Evolutionary conservation across 768 basidiomycete species (phyloP), one percentile per base, ranked within the genome.

Genomic region (Boletus coccyginus): DNA sequence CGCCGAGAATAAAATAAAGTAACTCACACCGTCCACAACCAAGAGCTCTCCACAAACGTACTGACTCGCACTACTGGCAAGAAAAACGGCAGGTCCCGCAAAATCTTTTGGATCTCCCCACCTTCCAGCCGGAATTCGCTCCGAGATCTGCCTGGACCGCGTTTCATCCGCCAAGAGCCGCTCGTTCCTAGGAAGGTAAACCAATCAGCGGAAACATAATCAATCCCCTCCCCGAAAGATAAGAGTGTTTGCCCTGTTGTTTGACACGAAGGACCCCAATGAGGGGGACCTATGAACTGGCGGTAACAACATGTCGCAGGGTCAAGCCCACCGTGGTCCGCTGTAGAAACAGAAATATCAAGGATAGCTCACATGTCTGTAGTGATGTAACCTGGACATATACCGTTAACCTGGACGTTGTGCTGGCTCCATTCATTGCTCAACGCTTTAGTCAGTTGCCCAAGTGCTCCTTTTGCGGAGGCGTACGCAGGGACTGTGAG

Each of bases 371-470:
- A 91, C 89, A 94, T 94, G 63, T 96, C 94, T 36, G 93, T 96
- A 29, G 82, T 81, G 64, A 95, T 87, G 72, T 94, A 94, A 33
- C 92, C 93, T 32, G 92, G 92, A 61, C 86, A 87, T 61, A 96
- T 90, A 24, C 81, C 88, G 67, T 95, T 94, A 17, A 95, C 92
- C 70, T 93, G 88, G 50, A 96, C 84, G 62, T 92, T 92, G 64
- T 90, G 82, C 65, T 81, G 80, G 57, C 90, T 88, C 94, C 94
- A 97, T 70, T 96, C 94, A 71, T 97, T 97, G 64, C 88, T 86
- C 65, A 96, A 82, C 3, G 93, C 88, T 73, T 94, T 94, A 29
- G 92, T 92, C 63, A 92, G 77, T 67, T 88, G 88, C 11, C 89
- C 90, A 33, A 92, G 77, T 19, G 90, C 92, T 53, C 92, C 92